These are phyloP conservation scores for Acanthamoeba quina DNA, from an alignment of 208 protist genomes.

Conservation along the genomic window DNA sequence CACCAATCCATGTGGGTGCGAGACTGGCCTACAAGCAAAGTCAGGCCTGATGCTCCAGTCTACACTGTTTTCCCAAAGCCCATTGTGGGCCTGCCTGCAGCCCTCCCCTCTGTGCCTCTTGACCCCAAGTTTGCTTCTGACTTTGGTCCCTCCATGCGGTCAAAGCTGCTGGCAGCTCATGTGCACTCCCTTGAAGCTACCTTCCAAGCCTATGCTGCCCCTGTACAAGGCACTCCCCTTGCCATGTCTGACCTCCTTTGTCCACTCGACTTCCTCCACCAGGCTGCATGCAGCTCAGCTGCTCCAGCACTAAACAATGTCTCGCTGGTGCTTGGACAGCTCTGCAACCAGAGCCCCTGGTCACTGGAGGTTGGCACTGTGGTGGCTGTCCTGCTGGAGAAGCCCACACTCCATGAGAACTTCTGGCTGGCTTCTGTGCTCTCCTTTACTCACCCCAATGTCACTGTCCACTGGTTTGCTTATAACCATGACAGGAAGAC, in stretches of 20 bases:
- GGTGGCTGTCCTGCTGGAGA: too few species aligned
- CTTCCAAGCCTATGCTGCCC: too few species aligned
- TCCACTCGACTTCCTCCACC: neutral
- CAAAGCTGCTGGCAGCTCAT: too few species aligned
- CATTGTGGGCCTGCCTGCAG: neutral
- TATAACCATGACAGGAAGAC: neutral
- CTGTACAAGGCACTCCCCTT: too few species aligned
- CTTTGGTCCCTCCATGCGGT: too few species aligned
- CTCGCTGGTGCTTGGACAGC: neutral
- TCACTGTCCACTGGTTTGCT: neutral
- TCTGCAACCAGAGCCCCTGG: neutral
- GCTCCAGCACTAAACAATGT: neutral
- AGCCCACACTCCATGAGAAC: neutral
- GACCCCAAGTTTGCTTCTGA: too few species aligned
- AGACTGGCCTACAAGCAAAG: neutral
- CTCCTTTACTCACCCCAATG: neutral
- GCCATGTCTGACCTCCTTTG: too few species aligned
- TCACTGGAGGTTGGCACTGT: neutral
- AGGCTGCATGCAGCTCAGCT: neutral
- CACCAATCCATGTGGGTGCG: neutral
- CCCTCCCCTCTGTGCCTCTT: too few species aligned
- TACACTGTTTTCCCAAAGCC: neutral
- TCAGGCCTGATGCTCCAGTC: neutral
- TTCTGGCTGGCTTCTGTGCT: neutral
- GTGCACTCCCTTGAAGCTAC: too few species aligned